Conservation (phyloP, 495 filamentous ascomycete genomes). For the Xylaria grammica region DNA sequence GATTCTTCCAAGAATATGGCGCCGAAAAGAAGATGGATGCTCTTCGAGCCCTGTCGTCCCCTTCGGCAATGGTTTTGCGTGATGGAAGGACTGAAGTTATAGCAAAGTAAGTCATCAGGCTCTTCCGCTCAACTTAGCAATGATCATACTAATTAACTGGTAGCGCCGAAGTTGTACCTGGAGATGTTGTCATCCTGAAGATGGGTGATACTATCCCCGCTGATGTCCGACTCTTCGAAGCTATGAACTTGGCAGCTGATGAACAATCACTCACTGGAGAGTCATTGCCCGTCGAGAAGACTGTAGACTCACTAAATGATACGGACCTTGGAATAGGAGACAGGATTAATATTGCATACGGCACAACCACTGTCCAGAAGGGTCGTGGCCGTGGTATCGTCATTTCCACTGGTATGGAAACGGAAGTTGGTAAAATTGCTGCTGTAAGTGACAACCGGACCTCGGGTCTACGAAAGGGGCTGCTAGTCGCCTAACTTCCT, state of each 20-base stretch:
- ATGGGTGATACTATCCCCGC: conserved; percentile 86
- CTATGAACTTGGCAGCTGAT: conserved; percentile 77
- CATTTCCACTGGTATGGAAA: conserved; percentile 75
- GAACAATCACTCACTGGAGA: conserved; percentile 75
- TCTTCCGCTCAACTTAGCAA: background rate
- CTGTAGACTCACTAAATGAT: conserved; percentile 45
- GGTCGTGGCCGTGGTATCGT: conserved; percentile 72
- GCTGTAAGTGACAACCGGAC: conserved; percentile 34
- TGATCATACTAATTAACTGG: background rate
- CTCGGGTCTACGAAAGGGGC: background rate
- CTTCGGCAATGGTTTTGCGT: conserved; percentile 76
- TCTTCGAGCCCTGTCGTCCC: conserved; percentile 75
- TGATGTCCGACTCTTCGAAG: conserved; percentile 74
- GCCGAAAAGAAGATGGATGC: conserved; percentile 89
- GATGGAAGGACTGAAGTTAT: conserved; percentile 69
- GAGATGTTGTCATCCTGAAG: conserved; percentile 79
- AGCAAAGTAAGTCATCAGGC: conserved; percentile 52
- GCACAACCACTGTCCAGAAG: conserved; percentile 69
- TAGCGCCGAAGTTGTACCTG: conserved; percentile 77
- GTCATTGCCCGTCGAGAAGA: conserved; percentile 64
- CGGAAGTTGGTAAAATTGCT: conserved; percentile 86
- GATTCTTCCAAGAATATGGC: conserved; percentile 81
- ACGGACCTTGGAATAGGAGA: conserved; percentile 66
- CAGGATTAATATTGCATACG: conserved; percentile 71
- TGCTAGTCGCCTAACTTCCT: background rate